These are phyloP conservation scores for Starmerella kuoi DNA, from an alignment of 805 yeast species.

Conservation along the genomic window DNA sequence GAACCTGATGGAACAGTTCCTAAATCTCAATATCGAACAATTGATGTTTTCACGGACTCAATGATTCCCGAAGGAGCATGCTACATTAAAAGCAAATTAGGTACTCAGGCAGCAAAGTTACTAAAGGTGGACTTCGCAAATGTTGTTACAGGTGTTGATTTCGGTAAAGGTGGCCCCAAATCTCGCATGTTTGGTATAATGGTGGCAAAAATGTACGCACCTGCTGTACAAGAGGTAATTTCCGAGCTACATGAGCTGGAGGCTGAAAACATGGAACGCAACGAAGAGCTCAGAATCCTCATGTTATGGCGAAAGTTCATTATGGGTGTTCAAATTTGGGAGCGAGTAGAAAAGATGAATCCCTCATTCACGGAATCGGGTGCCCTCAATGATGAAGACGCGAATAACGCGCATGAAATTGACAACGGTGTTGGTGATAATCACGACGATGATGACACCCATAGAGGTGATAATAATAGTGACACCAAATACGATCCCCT, in stretches of 20 bases:
- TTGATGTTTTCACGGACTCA: conserved; percentile 61
- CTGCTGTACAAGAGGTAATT: conserved; percentile 45
- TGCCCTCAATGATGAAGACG: neutral
- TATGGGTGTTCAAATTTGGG: conserved; percentile 26
- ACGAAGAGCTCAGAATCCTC: conserved; percentile 34
- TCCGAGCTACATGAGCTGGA: conserved; percentile 39
- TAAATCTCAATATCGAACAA: conserved; percentile 68
- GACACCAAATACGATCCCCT: neutral
- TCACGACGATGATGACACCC: neutral
- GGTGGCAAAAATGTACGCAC: conserved; percentile 48
- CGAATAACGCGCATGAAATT: no score
- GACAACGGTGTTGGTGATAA: neutral
- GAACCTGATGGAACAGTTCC: conserved; percentile 50
- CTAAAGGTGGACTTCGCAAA: conserved; percentile 68
- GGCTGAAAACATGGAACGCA: conserved; percentile 32
- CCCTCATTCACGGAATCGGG: conserved; percentile 3
- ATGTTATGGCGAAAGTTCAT: conserved; percentile 30
- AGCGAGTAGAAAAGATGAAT: conserved; percentile 23
- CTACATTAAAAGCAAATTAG: conserved; percentile 40
- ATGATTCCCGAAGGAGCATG: conserved; percentile 80
- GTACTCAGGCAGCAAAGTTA: conserved; percentile 58
- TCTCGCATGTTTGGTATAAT: conserved; percentile 68
- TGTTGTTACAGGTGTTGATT: conserved; percentile 82
- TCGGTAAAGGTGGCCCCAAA: conserved; percentile 33
- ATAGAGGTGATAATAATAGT: neutral